Percentiles rank a stretch among this genome's conserved stretches.
Conservation (phyloP, 257 asterid genomes). For the Fraxinus americana region DNA sequence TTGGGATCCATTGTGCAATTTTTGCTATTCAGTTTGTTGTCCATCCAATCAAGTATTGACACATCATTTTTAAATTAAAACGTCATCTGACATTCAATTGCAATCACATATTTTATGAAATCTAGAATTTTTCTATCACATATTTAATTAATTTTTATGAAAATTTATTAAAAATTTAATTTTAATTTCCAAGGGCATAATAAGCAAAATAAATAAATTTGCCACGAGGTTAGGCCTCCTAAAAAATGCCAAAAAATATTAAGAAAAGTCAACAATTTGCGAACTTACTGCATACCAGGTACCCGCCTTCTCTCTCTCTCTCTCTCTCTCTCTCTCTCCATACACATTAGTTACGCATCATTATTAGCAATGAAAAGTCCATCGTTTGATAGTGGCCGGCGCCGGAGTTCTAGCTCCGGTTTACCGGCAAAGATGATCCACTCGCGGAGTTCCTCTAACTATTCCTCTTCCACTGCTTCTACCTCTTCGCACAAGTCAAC, state of each 20-base stretch:
- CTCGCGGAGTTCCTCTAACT: slow-evolving; percentile 44
- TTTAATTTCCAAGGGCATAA: too few relatives aligned
- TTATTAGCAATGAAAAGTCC: slow-evolving; percentile 49
- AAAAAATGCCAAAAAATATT: not conserved
- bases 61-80: too few relatives aligned
- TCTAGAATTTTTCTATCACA: too few relatives aligned
- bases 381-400: slow-evolving; percentile 32
- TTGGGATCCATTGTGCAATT: too few relatives aligned
- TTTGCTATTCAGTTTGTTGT: too few relatives aligned
- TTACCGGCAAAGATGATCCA: slow-evolving; percentile 35
- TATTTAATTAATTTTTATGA: too few relatives aligned
- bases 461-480: slow-evolving; percentile 42
- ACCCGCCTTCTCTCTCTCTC: slow-evolving; percentile 47
- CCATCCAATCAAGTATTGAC: too few relatives aligned
- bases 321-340: not conserved
- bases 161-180: too few relatives aligned
- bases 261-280: not conserved
- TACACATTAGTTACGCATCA: not conserved
- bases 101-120: too few relatives aligned
- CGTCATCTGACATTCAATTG: too few relatives aligned
- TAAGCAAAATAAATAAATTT: not conserved
- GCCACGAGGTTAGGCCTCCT: not conserved
- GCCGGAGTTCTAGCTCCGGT: slow-evolving; percentile 40
- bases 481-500: slow-evolving; percentile 46
- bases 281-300: slow-evolving; percentile 19